Percentiles rank a stretch among this genome's conserved stretches.
Evolutionary conservation across 2,329 filamentous ascomycete genomes (phyloP).

Genomic region (Leptosphaerulina australis): DNA sequence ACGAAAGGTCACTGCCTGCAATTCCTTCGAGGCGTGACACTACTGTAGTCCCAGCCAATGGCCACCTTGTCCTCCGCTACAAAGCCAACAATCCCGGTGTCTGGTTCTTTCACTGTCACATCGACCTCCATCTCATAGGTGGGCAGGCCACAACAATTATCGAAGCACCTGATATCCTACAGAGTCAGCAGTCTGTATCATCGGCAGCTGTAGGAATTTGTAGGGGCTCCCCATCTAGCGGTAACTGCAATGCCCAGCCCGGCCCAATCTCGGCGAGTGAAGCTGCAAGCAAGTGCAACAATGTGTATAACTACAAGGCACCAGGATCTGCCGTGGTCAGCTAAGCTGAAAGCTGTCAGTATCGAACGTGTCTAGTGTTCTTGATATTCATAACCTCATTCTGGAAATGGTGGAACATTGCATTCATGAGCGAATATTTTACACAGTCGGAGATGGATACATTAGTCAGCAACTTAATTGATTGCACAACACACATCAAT

Average conservation of each 20-base stretch:
- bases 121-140: conserved; percentile 40
- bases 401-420: too few species aligned
- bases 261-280: conserved; percentile 25
- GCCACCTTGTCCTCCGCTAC: conserved; percentile 28
- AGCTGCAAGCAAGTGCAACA: conserved; percentile 33
- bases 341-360: neutral
- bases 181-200: conserved; percentile 22
- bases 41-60: conserved; percentile 50
- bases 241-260: conserved; percentile 31
- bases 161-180: conserved; percentile 33
- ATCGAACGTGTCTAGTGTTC: neutral
- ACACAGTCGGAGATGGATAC: too few species aligned
- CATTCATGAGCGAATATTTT: too few species aligned
- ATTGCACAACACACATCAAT: neutral
- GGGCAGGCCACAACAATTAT: conserved; percentile 39
- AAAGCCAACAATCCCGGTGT: conserved; percentile 48
- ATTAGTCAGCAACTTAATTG: too few species aligned
- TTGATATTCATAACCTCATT: conserved; percentile 1
- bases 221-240: conserved; percentile 12
- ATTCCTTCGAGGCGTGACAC: conserved; percentile 50
- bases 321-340: conserved; percentile 2
- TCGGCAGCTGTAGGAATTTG: conserved; percentile 23
- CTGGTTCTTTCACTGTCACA: conserved; percentile 47
- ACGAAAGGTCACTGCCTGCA: conserved; percentile 41
- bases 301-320: conserved; percentile 31